Evolutionary conservation across 78 protist species (phyloP).

Genomic region (Abeoforma whisleri): DNA sequence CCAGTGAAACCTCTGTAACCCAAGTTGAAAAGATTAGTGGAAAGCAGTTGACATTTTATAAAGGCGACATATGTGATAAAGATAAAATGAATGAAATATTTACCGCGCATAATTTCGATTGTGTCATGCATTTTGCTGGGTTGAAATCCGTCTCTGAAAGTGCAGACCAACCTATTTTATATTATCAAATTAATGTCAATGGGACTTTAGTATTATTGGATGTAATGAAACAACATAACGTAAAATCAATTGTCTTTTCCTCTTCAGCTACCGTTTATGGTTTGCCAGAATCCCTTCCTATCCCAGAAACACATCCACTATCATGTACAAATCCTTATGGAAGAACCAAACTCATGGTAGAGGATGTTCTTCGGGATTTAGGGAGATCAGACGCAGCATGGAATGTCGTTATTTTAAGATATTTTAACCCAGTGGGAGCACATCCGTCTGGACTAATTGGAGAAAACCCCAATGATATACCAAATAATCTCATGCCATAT

Average conservation of each 20-base stretch:
- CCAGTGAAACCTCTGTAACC: no score
- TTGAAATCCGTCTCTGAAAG: constrained; percentile 86
- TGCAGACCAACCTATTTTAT: constrained; percentile 65
- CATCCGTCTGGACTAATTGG: constrained; percentile 87
- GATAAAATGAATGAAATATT: constrained; percentile 52
- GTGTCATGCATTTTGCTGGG: no score
- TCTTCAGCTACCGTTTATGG: constrained; percentile 95
- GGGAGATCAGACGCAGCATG: constrained; percentile 42
- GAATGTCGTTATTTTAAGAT: constrained; percentile 70
- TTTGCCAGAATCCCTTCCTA: no score
- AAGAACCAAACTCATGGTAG: constrained; percentile 80
- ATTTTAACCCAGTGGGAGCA: constrained; percentile 98
- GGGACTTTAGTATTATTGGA: constrained; percentile 67
- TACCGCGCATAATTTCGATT: background rate
- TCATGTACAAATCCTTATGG: constrained; percentile 88
- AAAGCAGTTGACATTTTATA: constrained; percentile 32
- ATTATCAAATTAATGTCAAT: constrained; percentile 84
- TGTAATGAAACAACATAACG: constrained; percentile 57
- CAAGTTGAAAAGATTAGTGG: constrained; percentile 65
- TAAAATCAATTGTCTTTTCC: constrained; percentile 75
- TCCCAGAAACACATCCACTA: constrained; percentile 70
- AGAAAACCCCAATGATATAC: constrained; percentile 88
- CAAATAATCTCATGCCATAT: constrained; percentile 91
- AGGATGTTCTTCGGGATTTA: constrained; percentile 64
- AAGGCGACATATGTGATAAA: constrained; percentile 56